Evolutionary conservation across 2,329 filamentous ascomycete genomes (phyloP).

Genomic region (Stemphylium vesicarium): DNA sequence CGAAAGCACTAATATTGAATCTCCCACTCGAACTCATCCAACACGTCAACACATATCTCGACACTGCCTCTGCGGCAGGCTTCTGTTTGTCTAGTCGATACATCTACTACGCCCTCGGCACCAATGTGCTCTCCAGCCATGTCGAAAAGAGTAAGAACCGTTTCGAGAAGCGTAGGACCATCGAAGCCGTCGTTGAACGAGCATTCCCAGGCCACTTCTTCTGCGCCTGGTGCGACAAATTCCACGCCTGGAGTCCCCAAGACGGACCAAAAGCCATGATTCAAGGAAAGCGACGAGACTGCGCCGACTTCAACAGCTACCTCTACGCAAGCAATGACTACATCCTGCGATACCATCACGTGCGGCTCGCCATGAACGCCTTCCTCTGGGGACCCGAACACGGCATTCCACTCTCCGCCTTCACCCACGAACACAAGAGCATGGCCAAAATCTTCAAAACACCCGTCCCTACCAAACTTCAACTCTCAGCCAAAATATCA

Average conservation of each 20-base stretch:
- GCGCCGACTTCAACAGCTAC: conserved; percentile 37
- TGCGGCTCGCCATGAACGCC: conserved; percentile 36
- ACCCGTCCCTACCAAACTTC: conserved; percentile 16
- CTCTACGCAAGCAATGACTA: conserved; percentile 26
- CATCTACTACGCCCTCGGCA: conserved; percentile 40
- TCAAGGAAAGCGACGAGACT: conserved; percentile 19
- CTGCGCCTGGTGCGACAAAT: conserved; percentile 45
- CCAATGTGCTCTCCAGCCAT: conserved; percentile 21
- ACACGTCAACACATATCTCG: conserved; percentile 35
- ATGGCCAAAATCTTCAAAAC: conserved; percentile 25
- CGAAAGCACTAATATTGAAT: conserved; percentile 20
- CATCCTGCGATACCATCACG: conserved; percentile 36
- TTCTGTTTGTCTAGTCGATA: conserved; percentile 37
- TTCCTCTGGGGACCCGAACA: conserved; percentile 25
- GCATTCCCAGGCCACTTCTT: conserved; percentile 43
- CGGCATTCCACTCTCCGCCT: conserved; percentile 30
- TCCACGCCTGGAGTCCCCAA: conserved; percentile 28
- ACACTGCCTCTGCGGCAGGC: conserved; percentile 27
- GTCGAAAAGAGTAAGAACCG: conserved; percentile 22
- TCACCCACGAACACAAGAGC: conserved; percentile 15
- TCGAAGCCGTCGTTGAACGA: conserved; percentile 38
- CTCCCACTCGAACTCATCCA: conserved; percentile 43
- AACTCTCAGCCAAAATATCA: conserved; percentile 22
- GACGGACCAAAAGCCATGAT: conserved; percentile 16
- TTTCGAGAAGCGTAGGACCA: conserved; percentile 29